A percentile compares a stretch with the other conserved stretches of the same genome.
Evolutionary conservation across 305 asterid species (phyloP).

Genomic region (Plantago lanceolata): DNA sequence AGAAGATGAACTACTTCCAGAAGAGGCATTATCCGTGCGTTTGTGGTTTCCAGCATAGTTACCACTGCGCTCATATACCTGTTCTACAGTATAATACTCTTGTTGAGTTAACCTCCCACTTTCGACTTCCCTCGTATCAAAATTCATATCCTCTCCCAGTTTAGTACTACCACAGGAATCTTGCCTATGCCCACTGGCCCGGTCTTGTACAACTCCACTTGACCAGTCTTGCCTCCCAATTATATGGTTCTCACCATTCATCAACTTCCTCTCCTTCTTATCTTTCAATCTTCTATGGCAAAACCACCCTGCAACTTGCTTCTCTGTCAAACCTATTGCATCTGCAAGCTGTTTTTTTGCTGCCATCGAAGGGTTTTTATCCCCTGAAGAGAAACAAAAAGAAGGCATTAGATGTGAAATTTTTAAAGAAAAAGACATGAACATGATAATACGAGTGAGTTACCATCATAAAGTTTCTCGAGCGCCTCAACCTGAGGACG

Average conservation of each 20-base stretch:
- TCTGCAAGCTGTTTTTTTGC: conserved; percentile 67
- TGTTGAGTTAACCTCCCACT: conserved; percentile 48
- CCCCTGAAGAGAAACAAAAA: conserved; percentile 39
- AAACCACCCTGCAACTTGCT: conserved; percentile 92
- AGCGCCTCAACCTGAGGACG: conserved; percentile 66
- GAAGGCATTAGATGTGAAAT: conserved; percentile 1
- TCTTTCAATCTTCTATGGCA: conserved; percentile 86
- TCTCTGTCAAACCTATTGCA: conserved; percentile 75
- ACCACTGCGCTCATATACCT: conserved; percentile 44
- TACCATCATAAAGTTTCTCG: conserved; percentile 54
- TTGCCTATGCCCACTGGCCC: conserved; percentile 69
- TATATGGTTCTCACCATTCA: conserved; percentile 34
- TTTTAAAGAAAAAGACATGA: neutral
- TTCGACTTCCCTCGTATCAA: conserved; percentile 64
- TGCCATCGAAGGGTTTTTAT: conserved; percentile 67
- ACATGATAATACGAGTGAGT: conserved; percentile 18
- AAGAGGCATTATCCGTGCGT: conserved; percentile 47
- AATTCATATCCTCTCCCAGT: conserved; percentile 47
- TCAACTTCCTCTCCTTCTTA: conserved; percentile 67
- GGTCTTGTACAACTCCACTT: conserved; percentile 65
- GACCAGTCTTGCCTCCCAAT: conserved; percentile 60
- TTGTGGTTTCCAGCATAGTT: conserved; percentile 35
- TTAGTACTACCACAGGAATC: conserved; percentile 91
- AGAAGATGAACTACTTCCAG: conserved; percentile 66
- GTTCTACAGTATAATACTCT: conserved; percentile 40